A percentile compares a stretch with the other conserved stretches of the same genome.
These are phyloP conservation scores for Daedaleopsis nitida DNA, from an alignment of 768 basidiomycete genomes.

Conservation along the genomic window DNA sequence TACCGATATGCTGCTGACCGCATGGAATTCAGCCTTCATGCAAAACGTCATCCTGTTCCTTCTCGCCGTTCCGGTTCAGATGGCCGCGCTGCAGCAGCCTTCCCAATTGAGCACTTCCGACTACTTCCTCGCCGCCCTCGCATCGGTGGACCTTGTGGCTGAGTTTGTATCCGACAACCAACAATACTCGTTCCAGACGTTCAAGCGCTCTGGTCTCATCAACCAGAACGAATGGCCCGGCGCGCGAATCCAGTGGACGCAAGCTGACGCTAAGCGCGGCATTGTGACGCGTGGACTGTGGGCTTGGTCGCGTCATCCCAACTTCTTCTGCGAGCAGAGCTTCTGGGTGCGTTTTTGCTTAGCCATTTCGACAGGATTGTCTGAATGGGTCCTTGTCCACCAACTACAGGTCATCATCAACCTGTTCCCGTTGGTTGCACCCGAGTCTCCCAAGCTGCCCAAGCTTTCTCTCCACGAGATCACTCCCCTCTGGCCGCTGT, in stretches of 20 bases:
- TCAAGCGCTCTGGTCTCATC: slow-evolving; percentile 58
- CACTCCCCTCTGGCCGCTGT: slow-evolving; percentile 39
- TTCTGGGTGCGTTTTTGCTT: slow-evolving; percentile 75
- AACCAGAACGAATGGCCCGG: slow-evolving; percentile 61
- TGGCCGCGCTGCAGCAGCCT: slow-evolving; percentile 57
- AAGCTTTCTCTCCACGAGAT: slow-evolving; percentile 26
- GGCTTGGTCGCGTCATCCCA: slow-evolving; percentile 89
- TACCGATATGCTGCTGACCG: neutral
- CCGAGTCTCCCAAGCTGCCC: slow-evolving; percentile 32
- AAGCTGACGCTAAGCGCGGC: slow-evolving; percentile 71
- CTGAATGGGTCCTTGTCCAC: neutral
- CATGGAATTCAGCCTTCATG: slow-evolving; percentile 50
- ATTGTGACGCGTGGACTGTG: slow-evolving; percentile 87
- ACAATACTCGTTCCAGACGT: slow-evolving; percentile 82
- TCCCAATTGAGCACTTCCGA: slow-evolving; percentile 59
- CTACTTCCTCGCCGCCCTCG: slow-evolving; percentile 56
- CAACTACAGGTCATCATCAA: slow-evolving; percentile 63
- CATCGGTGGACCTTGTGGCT: slow-evolving; percentile 57
- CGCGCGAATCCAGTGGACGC: slow-evolving; percentile 65
- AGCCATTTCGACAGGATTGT: no score
- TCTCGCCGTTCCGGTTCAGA: slow-evolving; percentile 63
- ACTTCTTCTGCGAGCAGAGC: slow-evolving; percentile 86
- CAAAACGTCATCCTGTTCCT: slow-evolving; percentile 83
- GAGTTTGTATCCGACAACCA: slow-evolving; percentile 93
- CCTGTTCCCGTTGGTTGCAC: slow-evolving; percentile 61